These are phyloP conservation scores for Parietaria judaica DNA, from an alignment of 306 rosid genomes.

Conservation along the genomic window DNA sequence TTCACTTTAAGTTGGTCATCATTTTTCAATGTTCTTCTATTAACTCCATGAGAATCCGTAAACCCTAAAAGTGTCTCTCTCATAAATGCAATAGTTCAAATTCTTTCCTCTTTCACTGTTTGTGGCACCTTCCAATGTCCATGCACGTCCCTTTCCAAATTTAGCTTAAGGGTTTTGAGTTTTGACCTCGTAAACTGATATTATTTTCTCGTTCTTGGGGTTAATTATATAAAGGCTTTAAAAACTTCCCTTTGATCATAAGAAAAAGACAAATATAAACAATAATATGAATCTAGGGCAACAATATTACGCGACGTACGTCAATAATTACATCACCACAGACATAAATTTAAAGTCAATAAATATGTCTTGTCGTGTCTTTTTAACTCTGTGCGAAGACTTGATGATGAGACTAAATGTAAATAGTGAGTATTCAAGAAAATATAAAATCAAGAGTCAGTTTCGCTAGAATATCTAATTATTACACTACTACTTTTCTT, in stretches of 20 bases:
- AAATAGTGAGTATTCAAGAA: not conserved
- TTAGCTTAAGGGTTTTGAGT: not conserved
- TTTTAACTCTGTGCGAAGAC: not conserved
- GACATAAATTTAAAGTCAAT: not conserved
- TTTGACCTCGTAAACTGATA: not conserved
- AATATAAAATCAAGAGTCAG: not conserved
- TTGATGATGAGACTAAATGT: not conserved
- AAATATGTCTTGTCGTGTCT: not conserved
- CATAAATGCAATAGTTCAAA: not conserved
- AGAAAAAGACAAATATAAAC: no score
- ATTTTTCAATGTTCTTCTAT: conserved; percentile 7
- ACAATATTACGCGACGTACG: not conserved
- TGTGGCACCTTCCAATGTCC: not conserved
- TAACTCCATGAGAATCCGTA: conserved; percentile 9
- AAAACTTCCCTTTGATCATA: not conserved
- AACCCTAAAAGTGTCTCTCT: not conserved
- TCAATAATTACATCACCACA: not conserved
- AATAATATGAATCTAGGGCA: not conserved
- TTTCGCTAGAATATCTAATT: not conserved
- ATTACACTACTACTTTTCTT: not conserved
- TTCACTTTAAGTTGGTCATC: not conserved
- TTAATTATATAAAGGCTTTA: not conserved
- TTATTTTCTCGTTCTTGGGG: not conserved
- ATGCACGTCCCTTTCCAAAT: conserved; percentile 3
- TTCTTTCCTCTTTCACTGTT: conserved; percentile 7